phyloP scores from a whole-genome alignment of 2,329 filamentous ascomycete genomes.

The Diplodia scrobiculata region DNA sequence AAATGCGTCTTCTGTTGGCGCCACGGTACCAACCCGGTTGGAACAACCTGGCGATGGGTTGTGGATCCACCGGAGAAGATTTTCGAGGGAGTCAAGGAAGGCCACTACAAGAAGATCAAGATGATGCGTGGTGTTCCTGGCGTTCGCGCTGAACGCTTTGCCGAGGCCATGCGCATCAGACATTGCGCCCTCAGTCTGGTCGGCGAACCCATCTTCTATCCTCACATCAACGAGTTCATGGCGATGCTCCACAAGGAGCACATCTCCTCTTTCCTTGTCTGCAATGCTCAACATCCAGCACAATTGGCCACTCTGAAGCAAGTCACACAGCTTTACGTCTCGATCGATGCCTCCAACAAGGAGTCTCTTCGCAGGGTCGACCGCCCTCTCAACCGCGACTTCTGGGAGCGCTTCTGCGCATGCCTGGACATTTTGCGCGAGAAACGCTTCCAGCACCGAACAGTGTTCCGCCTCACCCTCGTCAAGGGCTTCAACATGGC shows the following conservation, averaged over 20 bases:
- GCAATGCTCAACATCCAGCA: conserved; percentile 94
- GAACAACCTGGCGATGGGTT: conserved; percentile 95
- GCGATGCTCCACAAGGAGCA: conserved; percentile 78
- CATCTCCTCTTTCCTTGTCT: conserved; percentile 93
- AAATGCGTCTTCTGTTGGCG: conserved; percentile 99
- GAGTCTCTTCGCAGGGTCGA: conserved; percentile 88
- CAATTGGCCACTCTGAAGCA: conserved; percentile 79
- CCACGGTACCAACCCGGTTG: conserved; percentile 94
- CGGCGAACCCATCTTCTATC: conserved; percentile 98
- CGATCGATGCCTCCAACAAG: conserved; percentile 89
- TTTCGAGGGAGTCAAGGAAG: conserved; percentile 84
- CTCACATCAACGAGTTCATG: conserved; percentile 91
- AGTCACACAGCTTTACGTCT: conserved; percentile 94
- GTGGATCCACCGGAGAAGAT: conserved; percentile 89
- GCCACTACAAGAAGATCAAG: conserved; percentile 96
- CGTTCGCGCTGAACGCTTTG: conserved; percentile 85
- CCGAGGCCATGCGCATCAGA: conserved; percentile 87
- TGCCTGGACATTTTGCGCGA: conserved; percentile 87
- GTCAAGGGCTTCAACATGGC: conserved; percentile 99
- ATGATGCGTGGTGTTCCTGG: conserved; percentile 94
- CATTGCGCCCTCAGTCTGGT: conserved; percentile 92
- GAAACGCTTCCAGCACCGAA: conserved; percentile 81
- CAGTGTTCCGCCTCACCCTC: conserved; percentile 90
- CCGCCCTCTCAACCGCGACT: conserved; percentile 88
- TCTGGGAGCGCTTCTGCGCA: conserved; percentile 92